Evolutionary conservation across 208 protist genomes (phyloP).

Genomic region (Trichomonas tenax): DNA sequence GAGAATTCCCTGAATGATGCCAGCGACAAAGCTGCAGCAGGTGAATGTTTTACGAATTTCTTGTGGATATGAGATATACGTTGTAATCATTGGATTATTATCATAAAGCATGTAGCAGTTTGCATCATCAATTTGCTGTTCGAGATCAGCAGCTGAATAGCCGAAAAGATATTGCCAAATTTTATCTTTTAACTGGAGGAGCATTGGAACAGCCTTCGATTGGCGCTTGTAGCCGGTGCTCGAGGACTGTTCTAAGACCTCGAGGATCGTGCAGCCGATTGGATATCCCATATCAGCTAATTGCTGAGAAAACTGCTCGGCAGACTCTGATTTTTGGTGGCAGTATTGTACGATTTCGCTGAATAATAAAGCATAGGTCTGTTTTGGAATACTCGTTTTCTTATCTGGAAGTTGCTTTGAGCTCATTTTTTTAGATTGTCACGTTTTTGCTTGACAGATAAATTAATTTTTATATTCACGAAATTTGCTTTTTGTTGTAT

Average conservation of each 20-base stretch:
- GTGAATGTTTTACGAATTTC: not conserved
- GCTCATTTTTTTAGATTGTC: not conserved
- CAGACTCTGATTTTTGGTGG: not conserved
- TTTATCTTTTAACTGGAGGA: not conserved
- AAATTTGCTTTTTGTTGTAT: too few species aligned
- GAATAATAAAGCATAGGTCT: not conserved
- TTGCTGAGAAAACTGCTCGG: not conserved
- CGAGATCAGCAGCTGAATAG: not conserved
- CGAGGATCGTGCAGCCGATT: slow-evolving; percentile 4
- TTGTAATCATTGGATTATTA: not conserved
- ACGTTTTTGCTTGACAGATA: not conserved
- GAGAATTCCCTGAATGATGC: not conserved
- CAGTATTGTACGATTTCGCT: not conserved
- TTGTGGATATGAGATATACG: not conserved
- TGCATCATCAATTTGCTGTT: slow-evolving; percentile 13
- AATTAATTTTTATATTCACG: too few species aligned
- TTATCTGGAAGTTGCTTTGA: not conserved
- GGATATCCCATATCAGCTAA: not conserved
- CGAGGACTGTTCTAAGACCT: not conserved
- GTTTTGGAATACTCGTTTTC: not conserved
- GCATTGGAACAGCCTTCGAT: not conserved
- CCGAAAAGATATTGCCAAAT: slow-evolving; percentile 4
- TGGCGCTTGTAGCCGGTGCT: not conserved
- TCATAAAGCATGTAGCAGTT: slow-evolving; percentile 17
- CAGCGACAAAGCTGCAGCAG: not conserved